These are phyloP conservation scores for Xylaria acuta DNA, from an alignment of 495 filamentous ascomycete species.

Conservation along the genomic window DNA sequence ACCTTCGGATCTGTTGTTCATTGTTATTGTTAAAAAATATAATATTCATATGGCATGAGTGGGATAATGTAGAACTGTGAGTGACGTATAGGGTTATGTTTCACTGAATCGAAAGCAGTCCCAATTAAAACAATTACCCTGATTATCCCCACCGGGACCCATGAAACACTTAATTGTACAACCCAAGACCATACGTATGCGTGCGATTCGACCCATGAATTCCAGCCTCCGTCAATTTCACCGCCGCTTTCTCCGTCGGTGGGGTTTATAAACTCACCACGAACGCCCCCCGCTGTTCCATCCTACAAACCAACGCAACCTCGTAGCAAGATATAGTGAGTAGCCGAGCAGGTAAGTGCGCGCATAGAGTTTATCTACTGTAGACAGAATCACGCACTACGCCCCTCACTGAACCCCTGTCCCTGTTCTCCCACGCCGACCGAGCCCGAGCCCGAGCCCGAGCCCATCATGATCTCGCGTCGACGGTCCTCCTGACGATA, in stretches of 20 bases:
- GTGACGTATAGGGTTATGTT: neutral
- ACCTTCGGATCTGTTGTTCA: neutral
- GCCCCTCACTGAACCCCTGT: slow-evolving; percentile 7
- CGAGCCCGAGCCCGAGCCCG: neutral
- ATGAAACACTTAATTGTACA: neutral
- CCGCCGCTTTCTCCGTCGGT: neutral
- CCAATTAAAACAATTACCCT: neutral
- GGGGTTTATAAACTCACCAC: neutral
- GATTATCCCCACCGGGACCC: neutral
- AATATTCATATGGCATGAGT: too few species aligned
- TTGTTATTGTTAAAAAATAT: neutral
- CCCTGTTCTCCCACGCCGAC: neutral
- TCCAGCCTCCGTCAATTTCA: neutral
- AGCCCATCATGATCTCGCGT: slow-evolving; percentile 46
- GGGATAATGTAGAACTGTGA: neutral
- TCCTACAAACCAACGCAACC: neutral
- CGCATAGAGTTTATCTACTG: too few species aligned
- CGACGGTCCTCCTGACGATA: slow-evolving; percentile 56
- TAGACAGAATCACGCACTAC: neutral
- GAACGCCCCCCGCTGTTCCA: neutral
- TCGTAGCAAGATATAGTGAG: neutral
- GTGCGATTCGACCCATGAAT: neutral
- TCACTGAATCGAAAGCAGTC: neutral
- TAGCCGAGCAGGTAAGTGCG: neutral
- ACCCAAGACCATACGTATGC: neutral